These are phyloP conservation scores for Camelina laxa DNA, from an alignment of 345 rosid genomes.

Conservation along the genomic window DNA sequence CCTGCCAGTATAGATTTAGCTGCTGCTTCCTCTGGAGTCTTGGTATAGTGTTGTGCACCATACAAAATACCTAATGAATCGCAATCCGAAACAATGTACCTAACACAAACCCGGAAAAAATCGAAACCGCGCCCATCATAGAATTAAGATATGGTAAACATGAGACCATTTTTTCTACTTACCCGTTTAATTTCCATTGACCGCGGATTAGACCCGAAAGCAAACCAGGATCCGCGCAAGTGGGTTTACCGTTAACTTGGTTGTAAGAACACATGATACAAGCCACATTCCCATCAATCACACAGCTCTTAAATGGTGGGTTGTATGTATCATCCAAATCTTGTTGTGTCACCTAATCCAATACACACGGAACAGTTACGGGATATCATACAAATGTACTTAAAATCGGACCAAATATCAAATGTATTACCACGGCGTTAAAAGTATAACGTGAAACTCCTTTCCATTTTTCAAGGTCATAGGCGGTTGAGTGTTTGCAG, in stretches of 20 bases:
- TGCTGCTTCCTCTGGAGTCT: slow-evolving; percentile 79
- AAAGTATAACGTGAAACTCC: slow-evolving; percentile 57
- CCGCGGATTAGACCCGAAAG: slow-evolving; percentile 65
- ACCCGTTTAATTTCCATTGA: slow-evolving; percentile 78
- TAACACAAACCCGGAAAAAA: neutral
- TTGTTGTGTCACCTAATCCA: slow-evolving; percentile 65
- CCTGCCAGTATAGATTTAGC: slow-evolving; percentile 67
- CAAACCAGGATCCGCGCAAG: slow-evolving; percentile 75
- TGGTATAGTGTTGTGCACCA: slow-evolving; percentile 54
- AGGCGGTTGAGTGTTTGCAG: slow-evolving; percentile 82
- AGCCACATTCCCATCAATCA: slow-evolving; percentile 75
- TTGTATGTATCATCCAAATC: slow-evolving; percentile 76
- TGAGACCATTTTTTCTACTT: neutral
- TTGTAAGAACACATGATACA: slow-evolving; percentile 89
- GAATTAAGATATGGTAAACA: too few relatives aligned
- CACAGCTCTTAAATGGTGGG: slow-evolving; percentile 83
- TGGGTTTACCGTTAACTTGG: slow-evolving; percentile 76
- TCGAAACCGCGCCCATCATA: too few relatives aligned
- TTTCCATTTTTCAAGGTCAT: slow-evolving; percentile 75
- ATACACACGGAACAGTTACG: neutral
- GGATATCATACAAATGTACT: too few relatives aligned
- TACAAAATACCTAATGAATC: slow-evolving; percentile 46
- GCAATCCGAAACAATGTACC: slow-evolving; percentile 61
- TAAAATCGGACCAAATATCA: too few relatives aligned
- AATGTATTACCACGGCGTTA: slow-evolving; percentile 61